Base-by-base conservation (phyloP, 257 asterid species). In the Orobanche coerulescens region DNA sequence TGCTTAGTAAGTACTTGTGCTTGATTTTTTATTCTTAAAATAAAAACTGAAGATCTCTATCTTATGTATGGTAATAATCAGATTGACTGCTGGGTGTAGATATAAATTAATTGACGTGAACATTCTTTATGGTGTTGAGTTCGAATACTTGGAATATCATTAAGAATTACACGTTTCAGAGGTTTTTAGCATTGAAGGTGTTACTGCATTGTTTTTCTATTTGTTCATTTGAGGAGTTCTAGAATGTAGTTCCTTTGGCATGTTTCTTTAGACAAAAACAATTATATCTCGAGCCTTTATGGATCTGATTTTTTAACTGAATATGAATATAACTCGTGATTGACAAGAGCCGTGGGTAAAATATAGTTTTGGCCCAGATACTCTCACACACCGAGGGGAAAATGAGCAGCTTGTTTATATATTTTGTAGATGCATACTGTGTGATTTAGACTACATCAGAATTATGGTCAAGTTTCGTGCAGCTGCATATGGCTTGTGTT, bases 391-490 rank as follows among this genome's bases (percentile, higher is more conserved):
- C n/a, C 1, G 10, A 37, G 25, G 26, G 20, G 50, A 62, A 24
- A 23, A 66, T 22, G 66, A 26, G 58, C 19, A 55, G 54, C 50
- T 42, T 71, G 44, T 37, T 2, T 22, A 6, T 58, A 16, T 53
- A 30, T 47, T 54, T 34, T 13, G n/a, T 26, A 8, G 31, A 46
- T 31, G 47, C 19, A 42, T 43, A 60, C 60, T 60, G 13, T 36
- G 30, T 65, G 23, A 55, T 40, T 72, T 67, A 25, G 16, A 47
- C 30, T 63, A 33, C 51, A 24, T 54, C 19, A 59, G 52, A 44
- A 49, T n/a, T 34, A 12, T n/a, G n/a, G n/a, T n/a, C n/a, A n/a
- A n/a, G n/a, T n/a, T n/a, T n/a, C n/a, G n/a, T n/a, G n/a, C n/a
- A n/a, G n/a, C n/a, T n/a, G n/a, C n/a, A n/a, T n/a, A n/a, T n/a